Base-by-base conservation (phyloP, 2,329 filamentous ascomycete genomes). In the Sphaceloma murrayae region DNA sequence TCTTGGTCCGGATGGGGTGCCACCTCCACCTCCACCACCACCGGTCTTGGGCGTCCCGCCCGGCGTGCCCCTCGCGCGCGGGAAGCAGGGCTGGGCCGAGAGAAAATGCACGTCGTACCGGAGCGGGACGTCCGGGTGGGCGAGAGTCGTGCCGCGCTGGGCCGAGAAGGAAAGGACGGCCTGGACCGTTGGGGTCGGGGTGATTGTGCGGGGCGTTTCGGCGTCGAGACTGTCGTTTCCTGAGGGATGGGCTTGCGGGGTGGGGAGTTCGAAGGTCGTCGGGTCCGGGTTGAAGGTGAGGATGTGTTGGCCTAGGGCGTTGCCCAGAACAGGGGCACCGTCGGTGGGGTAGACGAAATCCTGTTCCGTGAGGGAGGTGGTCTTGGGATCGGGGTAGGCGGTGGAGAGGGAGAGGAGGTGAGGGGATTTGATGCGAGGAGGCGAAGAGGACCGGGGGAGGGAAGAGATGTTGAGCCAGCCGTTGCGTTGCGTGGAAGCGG, bases 71-170 rank as follows among this genome's bases (percentile, higher is more conserved):
- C 9, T 22, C 16, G 21, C 27, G 7, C 7, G 24, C 2, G 36
- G 48, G 26, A 51, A 51, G 53, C 74, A 78, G 13, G 69, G 70
- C 53, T 70, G 71, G 1, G 72, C 70, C 1, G 70, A 66, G 32
- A 78, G 59, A 52, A 76, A 77, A 19, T 70, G 64, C 10, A 73
- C 65, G 47, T 75, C 70, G 54, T 73, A 65, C 11, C 57, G 60
- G 18, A 77, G 57, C 1, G 66, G 60, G 21, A 69, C 58, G 8
- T 57, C 52, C 9, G 55, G 36, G 10, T 22, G 43, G 5, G 39
- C 16, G 4, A 50, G 32, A n/a, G 47, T 51, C 3, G 43, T 43
- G 43, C 51, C 53, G 29, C 47, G 45, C 5, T 17, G 42, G 14
- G 54, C 42, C 11, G 54, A 53, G 50, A 68, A 67, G 1, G 58